A percentile compares a stretch with the other conserved stretches of the same genome.
Evolutionary conservation across 1,284 basidiomycete species (phyloP).

Genomic region (Leccinum pallidistipes): DNA sequence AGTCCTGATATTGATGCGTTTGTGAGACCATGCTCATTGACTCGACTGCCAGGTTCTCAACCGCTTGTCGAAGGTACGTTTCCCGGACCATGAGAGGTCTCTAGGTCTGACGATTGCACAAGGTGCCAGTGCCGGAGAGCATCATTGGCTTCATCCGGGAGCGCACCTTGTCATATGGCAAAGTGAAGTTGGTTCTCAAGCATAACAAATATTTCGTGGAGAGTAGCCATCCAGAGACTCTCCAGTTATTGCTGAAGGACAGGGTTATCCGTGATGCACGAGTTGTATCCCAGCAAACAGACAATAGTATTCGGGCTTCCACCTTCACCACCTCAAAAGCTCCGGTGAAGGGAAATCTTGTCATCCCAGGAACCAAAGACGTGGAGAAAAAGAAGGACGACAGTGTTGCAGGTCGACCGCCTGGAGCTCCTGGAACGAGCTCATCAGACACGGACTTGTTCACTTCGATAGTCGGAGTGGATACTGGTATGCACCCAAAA

Average conservation of each 20-base stretch:
- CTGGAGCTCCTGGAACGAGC: slow-evolving; percentile 34
- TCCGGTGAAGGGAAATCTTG: slow-evolving; percentile 75
- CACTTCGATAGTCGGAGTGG: slow-evolving; percentile 90
- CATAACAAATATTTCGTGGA: slow-evolving; percentile 97
- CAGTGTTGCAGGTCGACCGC: slow-evolving; percentile 36
- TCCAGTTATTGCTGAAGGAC: slow-evolving; percentile 86
- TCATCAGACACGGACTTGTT: slow-evolving; percentile 74
- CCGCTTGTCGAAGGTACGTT: slow-evolving; percentile 77
- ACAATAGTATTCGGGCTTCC: slow-evolving; percentile 71
- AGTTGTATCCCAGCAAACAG: slow-evolving; percentile 60
- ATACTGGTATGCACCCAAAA: slow-evolving; percentile 59
- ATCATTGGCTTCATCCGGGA: slow-evolving; percentile 86
- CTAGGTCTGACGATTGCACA: slow-evolving; percentile 15
- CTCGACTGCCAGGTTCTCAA: slow-evolving; percentile 64
- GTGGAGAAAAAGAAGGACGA: slow-evolving; percentile 66
- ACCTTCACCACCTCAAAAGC: slow-evolving; percentile 85
- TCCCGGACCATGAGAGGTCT: neutral
- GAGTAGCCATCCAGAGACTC: slow-evolving; percentile 88
- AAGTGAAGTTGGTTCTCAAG: slow-evolving; percentile 95
- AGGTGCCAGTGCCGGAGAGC: slow-evolving; percentile 87
- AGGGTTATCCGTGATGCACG: slow-evolving; percentile 80
- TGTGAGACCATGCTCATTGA: slow-evolving; percentile 15
- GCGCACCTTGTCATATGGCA: slow-evolving; percentile 92
- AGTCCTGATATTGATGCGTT: slow-evolving; percentile 37
- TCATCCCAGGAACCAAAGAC: slow-evolving; percentile 85